A percentile compares a stretch with the other conserved stretches of the same genome.
These are phyloP conservation scores for Alloascoidea africana DNA, from an alignment of 805 yeast species.

Conservation along the genomic window DNA sequence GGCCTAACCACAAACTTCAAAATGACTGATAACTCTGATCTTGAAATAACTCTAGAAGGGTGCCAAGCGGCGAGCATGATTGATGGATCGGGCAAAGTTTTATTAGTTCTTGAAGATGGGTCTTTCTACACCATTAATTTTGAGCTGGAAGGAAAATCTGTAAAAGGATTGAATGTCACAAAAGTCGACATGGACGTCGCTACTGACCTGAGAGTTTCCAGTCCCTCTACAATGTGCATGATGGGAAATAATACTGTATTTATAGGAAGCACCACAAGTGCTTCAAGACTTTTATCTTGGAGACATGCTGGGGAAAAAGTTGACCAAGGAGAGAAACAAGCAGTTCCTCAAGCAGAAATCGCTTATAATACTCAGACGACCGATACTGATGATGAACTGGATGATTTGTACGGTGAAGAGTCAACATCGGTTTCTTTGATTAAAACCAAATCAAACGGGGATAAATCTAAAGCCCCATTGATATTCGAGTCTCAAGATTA, in stretches of 20 bases:
- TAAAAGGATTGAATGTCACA: constrained; percentile 13
- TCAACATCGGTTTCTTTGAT: background rate
- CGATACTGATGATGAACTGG: background rate
- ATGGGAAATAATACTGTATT: constrained; percentile 33
- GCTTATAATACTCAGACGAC: constrained; percentile 2
- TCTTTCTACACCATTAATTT: constrained; percentile 23
- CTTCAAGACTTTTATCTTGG: constrained; percentile 35
- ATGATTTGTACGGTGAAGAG: constrained; percentile 2
- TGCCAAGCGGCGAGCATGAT: constrained; percentile 22
- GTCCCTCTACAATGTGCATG: constrained; percentile 26
- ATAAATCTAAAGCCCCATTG: background rate
- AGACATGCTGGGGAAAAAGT: constrained; percentile 7
- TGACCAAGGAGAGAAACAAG: constrained; percentile 1
- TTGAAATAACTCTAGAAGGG: constrained; percentile 42
- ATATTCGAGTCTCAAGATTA: constrained; percentile 27
- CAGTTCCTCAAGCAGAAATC: constrained; percentile 7
- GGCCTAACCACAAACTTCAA: constrained; percentile 23
- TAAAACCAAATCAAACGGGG: too few species aligned
- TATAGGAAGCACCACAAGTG: constrained; percentile 44
- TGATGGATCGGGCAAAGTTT: constrained; percentile 17
- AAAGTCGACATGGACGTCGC: constrained; percentile 5
- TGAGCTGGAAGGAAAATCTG: constrained; percentile 21
- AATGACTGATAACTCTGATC: constrained; percentile 29
- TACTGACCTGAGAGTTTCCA: constrained; percentile 13
- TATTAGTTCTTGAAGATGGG: constrained; percentile 29